Base-by-base conservation (phyloP, 306 rosid genomes). In the Rubus parviflorus region DNA sequence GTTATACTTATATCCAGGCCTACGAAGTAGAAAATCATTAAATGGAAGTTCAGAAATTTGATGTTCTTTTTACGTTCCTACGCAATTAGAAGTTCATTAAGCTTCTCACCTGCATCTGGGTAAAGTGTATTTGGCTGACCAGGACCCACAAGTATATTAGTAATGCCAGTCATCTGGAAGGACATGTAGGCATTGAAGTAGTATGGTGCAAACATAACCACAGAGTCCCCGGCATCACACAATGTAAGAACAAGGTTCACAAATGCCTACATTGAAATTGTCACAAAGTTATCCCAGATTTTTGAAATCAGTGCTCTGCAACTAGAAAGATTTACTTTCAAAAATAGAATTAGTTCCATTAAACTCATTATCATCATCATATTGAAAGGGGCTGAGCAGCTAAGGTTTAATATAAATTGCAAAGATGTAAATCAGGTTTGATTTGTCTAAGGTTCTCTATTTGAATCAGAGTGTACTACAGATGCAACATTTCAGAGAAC, bases 161-260 rank as follows among this genome's bases (percentile, higher is more conserved):
- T 96, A 75, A 93, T 67, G 35, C 98, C 98, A 4, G 98, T 93
- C 98, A 93, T 93, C 83, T 93, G 98, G 87, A 93, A 89, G 73
- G 98, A 88, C 97, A 89, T 93, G 85, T 88, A 93, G 13, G 97
- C 80, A 68, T 91, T 93, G 97, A 93, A 93, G 91, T 93, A 93
- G 88, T 93, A 91, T 7, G 95, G 98, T 61, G 95, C 96, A 82
- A 91, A 93, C 97, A 91, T 86, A 81, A 93, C 93, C 68, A 91
- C 98, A 0, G 93, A 89, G 63, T 93, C 98, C 68, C 96, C 98
- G 10, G 92, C 87, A 75, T 96, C 99, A 81, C 99, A 96, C n/a
- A 96, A 85, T 57, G 97, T 87, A 75, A 92, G 97, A 86, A 93
- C 99, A 37, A 96, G 75, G 84, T 92, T 96, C 83, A 95, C 99